A percentile compares a stretch with the other conserved stretches of the same genome.
Evolutionary conservation across 768 basidiomycete genomes (phyloP).

Genomic region (Suillus ampliporus): DNA sequence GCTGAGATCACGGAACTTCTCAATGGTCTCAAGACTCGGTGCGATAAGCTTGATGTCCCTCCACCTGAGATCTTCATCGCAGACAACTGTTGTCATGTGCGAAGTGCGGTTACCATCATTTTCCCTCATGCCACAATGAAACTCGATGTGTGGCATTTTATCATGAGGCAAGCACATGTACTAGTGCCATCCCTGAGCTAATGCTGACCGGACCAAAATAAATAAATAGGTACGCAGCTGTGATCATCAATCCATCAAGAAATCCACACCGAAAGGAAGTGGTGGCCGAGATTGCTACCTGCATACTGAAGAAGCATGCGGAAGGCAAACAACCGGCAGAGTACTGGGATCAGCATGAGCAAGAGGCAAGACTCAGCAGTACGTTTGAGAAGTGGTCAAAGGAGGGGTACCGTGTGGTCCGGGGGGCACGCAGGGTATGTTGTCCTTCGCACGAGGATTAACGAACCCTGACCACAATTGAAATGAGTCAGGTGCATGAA

Average conservation of each 20-base stretch:
- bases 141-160: conserved; percentile 28
- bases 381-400: conserved; percentile 22
- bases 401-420: conserved; percentile 21
- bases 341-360: conserved; percentile 25
- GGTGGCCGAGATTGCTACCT: conserved; percentile 14
- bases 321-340: conserved; percentile 8
- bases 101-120: conserved; percentile 3
- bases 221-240: conserved; percentile 18
- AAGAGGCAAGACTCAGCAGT: conserved; percentile 17
- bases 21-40: conserved; percentile 15
- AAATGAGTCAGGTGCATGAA: neutral
- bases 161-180: conserved; percentile 25
- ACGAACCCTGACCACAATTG: too few relatives aligned
- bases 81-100: conserved; percentile 30
- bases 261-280: conserved; percentile 16
- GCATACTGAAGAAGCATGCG: conserved; percentile 16
- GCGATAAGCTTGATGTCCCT: conserved; percentile 12
- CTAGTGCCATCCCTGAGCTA: too few relatives aligned
- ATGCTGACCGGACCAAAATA: neutral
- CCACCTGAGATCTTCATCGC: conserved; percentile 20
- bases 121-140: conserved; percentile 14
- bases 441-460: too few relatives aligned
- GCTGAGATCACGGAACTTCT: conserved; percentile 23
- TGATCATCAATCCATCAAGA: conserved; percentile 15
- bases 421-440: conserved; percentile 24